These are phyloP conservation scores for Harrya chromipes DNA, from an alignment of 768 basidiomycete genomes.

Conservation along the genomic window DNA sequence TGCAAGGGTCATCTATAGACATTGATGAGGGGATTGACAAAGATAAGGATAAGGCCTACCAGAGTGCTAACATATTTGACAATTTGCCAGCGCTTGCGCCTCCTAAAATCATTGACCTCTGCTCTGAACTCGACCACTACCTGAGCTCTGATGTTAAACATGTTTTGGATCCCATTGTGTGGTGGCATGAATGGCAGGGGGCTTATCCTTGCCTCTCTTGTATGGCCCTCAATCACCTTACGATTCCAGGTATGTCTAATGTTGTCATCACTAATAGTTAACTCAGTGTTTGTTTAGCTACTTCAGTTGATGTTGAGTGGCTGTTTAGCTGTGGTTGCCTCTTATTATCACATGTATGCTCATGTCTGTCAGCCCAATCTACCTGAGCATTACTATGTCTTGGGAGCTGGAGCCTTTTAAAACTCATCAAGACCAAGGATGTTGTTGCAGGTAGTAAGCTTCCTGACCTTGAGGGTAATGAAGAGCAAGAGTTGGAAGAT, in stretches of 20 bases:
- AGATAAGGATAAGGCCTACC: too few species aligned
- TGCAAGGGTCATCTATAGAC: too few species aligned
- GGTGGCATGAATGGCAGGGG: not conserved
- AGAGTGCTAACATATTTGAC: slow-evolving; percentile 18
- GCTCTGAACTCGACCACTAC: slow-evolving; percentile 26
- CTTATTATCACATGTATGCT: not conserved
- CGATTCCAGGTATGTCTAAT: too few species aligned
- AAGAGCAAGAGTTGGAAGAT: too few species aligned
- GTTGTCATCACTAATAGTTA: too few species aligned
- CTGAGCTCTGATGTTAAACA: slow-evolving; percentile 17
- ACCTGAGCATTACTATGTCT: not conserved
- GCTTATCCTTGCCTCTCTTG: not conserved
- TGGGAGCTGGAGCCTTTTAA: not conserved
- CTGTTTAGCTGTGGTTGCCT: not conserved
- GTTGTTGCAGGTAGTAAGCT: not conserved
- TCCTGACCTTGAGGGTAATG: too few species aligned
- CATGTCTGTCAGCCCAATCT: not conserved
- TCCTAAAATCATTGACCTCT: not conserved
- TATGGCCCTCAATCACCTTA: not conserved
- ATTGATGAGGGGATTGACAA: too few species aligned
- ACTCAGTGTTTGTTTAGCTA: not conserved
- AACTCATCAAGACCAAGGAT: not conserved
- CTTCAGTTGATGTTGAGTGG: not conserved
- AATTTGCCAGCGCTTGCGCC: slow-evolving; percentile 6
- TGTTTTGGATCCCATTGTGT: not conserved